Conservation (phyloP, 176 grass and related monocot genomes). For the Saccharum officinarum region DNA sequence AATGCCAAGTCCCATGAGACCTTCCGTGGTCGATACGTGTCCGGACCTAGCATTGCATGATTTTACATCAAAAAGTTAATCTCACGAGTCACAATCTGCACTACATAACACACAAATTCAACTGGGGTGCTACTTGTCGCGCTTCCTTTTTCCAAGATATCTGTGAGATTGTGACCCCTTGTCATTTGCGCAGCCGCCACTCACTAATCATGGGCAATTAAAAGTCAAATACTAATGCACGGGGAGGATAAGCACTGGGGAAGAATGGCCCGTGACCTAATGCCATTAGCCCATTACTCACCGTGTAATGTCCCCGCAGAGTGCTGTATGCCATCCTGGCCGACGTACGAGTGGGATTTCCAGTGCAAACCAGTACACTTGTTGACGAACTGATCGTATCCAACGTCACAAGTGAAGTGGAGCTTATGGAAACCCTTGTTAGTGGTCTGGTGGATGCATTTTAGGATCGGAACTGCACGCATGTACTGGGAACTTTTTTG, state of each 20-base stretch:
- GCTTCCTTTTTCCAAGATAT: slow-evolving; percentile 22
- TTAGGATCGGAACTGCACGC: not conserved
- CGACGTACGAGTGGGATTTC: not conserved
- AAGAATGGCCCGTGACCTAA: slow-evolving; percentile 45
- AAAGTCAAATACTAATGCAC: slow-evolving; percentile 35
- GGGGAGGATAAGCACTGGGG: slow-evolving; percentile 29
- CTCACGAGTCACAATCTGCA: too few relatives aligned
- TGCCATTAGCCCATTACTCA: slow-evolving; percentile 19
- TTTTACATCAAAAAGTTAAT: too few relatives aligned
- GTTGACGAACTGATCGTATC: slow-evolving; percentile 8
- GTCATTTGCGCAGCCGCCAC: slow-evolving; percentile 20
- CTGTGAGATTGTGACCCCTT: slow-evolving; percentile 33
- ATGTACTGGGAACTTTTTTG: not conserved
- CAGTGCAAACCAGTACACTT: not conserved
- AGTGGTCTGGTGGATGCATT: slow-evolving; percentile 17
- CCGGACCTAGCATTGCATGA: too few relatives aligned
- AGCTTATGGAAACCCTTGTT: slow-evolving; percentile 9
- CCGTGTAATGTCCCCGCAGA: not conserved
- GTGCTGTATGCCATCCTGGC: not conserved
- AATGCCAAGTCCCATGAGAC: too few relatives aligned
- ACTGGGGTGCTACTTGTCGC: not conserved
- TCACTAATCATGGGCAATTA: slow-evolving; percentile 19
- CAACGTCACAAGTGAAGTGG: slow-evolving; percentile 23
- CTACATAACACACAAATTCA: too few relatives aligned
- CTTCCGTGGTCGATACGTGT: too few relatives aligned